Percentiles rank a stretch among this genome's conserved stretches.
Conservation (phyloP, 2,329 filamentous ascomycete species). For the Pyrenophora graminea region DNA sequence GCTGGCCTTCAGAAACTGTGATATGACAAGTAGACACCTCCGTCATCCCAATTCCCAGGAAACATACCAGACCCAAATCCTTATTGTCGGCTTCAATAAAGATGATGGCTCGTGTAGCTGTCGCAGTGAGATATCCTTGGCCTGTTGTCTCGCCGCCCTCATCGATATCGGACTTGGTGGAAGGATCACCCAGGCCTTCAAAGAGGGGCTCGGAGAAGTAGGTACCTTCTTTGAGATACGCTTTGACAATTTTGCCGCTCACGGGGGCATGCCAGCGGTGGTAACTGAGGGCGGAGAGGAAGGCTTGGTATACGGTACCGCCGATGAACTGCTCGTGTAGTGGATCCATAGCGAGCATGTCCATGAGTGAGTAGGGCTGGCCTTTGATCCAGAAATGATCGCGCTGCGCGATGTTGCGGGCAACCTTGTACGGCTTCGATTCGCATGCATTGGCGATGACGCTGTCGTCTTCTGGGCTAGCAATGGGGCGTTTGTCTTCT, state of each 20-base stretch:
- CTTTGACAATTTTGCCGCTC: constrained; percentile 62
- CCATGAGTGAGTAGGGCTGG: constrained; percentile 67
- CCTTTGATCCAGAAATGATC: constrained; percentile 71
- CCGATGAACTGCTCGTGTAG: constrained; percentile 61
- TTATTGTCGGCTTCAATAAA: constrained; percentile 72
- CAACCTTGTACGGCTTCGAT: constrained; percentile 61
- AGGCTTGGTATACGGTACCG: constrained; percentile 72
- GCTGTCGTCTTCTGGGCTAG: constrained; percentile 57
- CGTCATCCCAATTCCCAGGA: constrained; percentile 75
- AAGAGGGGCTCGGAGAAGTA: constrained; percentile 68
- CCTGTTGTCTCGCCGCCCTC: constrained; percentile 53
- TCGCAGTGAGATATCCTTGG: constrained; percentile 68
- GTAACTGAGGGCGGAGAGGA: constrained; percentile 68
- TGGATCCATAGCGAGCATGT: constrained; percentile 65
- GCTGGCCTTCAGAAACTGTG: constrained; percentile 67
- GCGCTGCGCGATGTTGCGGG: constrained; percentile 56
- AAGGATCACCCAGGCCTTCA: constrained; percentile 50
- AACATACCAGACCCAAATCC: constrained; percentile 69
- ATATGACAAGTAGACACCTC: constrained; percentile 77
- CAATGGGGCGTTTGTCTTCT: constrained; percentile 62
- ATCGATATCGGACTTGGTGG: constrained; percentile 46
- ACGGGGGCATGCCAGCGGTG: constrained; percentile 76
- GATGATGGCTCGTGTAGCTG: constrained; percentile 72
- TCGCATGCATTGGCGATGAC: constrained; percentile 69
- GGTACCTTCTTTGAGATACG: constrained; percentile 64